Evolutionary conservation across 1,284 basidiomycete genomes (phyloP), one percentile per base, ranked within the genome.

Genomic region (Rhizoctonia solani): DNA sequence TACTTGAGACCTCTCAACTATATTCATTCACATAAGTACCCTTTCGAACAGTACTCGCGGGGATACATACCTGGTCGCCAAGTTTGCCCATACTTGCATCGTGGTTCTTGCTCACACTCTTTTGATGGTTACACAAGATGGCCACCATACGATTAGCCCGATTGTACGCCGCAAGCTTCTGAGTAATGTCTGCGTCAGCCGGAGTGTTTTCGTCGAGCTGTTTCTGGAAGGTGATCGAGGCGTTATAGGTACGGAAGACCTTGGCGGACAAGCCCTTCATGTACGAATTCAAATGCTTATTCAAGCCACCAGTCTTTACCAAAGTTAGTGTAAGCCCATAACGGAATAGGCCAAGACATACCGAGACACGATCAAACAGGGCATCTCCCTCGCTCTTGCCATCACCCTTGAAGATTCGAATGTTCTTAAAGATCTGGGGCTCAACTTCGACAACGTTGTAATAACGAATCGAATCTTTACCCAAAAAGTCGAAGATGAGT

Each of bases 221-320:
- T 55, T 90, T 80, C 75, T 97, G 93, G 82, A 98, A 96, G 1
- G 95, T 96, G 77, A 87, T 87, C 29, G 95, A 98, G 16, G 95
- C 95, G 75, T 98, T 98, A 80, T 92, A 98, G 66, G 95, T 98
- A 93, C 95, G 95, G 83, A 98, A 98, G 23, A 98, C 95, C 77
- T 98, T 98, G 65, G 95, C 95, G 1, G 95, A 95, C 25, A 98
- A 83, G 16, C 95, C 95, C 72, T 94, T 92, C 95, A 98, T 98
- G 77, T 96, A 93, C 44, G 84, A 85, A 49, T 85, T 85, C 67
- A 98, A 82, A 77, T 97, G 92, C 75, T 94, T 95, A 81, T 98
- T 98, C 70, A 98, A 79, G 1, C 82, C 80, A 1, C 83, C 79
- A 0, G 95, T 96, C 93, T 97, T 74, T 37, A 66, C 55, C 6